Percentiles rank a stretch among this genome's conserved stretches.
Evolutionary conservation across 2,329 filamentous ascomycete genomes (phyloP).

Genomic region (Alternaria postmessia): DNA sequence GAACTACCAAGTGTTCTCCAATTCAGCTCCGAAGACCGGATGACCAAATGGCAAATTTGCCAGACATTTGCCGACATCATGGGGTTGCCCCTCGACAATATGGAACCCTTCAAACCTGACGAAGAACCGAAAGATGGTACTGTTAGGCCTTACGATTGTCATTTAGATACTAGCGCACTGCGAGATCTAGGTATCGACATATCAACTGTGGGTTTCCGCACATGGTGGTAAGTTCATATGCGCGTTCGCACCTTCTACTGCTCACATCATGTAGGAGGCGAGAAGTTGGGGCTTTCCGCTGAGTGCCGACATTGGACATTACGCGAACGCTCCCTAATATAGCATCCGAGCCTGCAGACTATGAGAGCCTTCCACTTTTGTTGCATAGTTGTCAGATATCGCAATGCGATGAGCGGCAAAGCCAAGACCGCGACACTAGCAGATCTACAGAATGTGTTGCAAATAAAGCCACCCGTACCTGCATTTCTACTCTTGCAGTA

Average conservation of each 20-base stretch:
- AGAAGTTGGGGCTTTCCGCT: conserved; percentile 43
- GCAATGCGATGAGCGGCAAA: background rate
- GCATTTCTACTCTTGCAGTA: background rate
- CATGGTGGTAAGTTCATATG: conserved; percentile 72
- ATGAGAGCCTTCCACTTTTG: background rate
- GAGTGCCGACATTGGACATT: background rate
- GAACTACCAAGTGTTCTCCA: conserved; percentile 76
- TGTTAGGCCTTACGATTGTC: conserved; percentile 85
- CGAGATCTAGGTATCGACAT: conserved; percentile 78
- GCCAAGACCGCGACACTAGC: conserved; percentile 1
- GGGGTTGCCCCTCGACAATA: conserved; percentile 72
- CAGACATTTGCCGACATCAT: conserved; percentile 79
- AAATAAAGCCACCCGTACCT: conserved; percentile 9
- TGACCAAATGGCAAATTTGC: conserved; percentile 92
- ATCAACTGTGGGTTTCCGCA: conserved; percentile 75
- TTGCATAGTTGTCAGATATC: background rate
- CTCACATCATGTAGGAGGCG: conserved; percentile 40
- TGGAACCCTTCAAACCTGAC: conserved; percentile 66
- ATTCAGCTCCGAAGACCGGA: conserved; percentile 84
- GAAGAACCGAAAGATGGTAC: conserved; percentile 75
- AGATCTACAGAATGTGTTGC: conserved; percentile 2
- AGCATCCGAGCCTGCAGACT: background rate
- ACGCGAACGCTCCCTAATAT: background rate
- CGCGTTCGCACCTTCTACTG: background rate
- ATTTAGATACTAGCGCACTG: conserved; percentile 79